Base-by-base conservation (phyloP, 169 alveolate genomes). In the Babesia gibsoni region DNA sequence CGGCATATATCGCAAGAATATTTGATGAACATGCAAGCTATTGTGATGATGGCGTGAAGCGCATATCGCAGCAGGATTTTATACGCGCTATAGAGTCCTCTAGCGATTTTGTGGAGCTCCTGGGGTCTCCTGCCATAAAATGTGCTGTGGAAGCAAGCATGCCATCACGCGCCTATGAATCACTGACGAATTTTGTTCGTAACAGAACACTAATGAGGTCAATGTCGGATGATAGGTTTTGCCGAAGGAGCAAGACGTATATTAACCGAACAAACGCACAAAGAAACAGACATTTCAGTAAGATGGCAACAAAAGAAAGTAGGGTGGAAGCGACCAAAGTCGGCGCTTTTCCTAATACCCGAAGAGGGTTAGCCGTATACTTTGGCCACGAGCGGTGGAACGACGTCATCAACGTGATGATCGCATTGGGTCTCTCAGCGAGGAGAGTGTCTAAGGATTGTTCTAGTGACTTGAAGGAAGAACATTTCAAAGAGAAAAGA, bases 301-400 rank as follows among this genome's bases (percentile, higher is more conserved):
- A 32, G 16, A 22, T 9, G 36, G 48, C 23, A 1, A 56, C 33
- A n/a, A 79, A 80, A 22, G 42, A 9, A 18, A 53, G 23, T 23
- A 32, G 29, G 36, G 46, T 37, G n/a, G 41, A 73, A 48, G 35
- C 35, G 50, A 49, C 42, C 8, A 65, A 64, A 27, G 59, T 29
- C 4, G 63, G 22, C 1, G 6, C 20, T 23, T 12, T 14, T 32
- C 7, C 36, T 41, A 2, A 5, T 9, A 23, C 67, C 16, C 57
- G 70, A 18, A 46, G 82, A 2, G 85, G 92, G 3, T 74, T 83
- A 18, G 84, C 89, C 25, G 95, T 93, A 2, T 92, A 92, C 65
- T 89, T 93, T 58, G 97, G 97, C 0, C 97, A 93, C 69, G 96
- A 92, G 35, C 73, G 95, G 27, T 93, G 96, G 96, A 91, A 93